phyloP scores from a whole-genome alignment of 2,329 filamentous ascomycete species.

The Myriosclerotinia scirpicola region DNA sequence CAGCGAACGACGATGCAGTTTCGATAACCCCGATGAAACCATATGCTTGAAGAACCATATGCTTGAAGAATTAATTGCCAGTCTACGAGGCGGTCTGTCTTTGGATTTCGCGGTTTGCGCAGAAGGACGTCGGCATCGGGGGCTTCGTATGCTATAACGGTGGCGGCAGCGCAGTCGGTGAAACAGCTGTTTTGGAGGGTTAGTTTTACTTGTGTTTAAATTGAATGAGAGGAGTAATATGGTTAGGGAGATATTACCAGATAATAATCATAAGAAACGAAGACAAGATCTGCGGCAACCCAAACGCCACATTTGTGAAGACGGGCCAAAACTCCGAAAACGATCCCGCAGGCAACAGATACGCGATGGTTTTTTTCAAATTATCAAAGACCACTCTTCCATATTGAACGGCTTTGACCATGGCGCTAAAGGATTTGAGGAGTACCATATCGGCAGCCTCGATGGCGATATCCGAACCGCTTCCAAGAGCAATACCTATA shows the following conservation, averaged over 20 bases:
- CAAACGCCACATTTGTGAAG: conserved; percentile 58
- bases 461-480: conserved; percentile 60
- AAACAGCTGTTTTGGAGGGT: conserved; percentile 51
- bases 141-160: conserved; percentile 71
- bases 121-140: conserved; percentile 72
- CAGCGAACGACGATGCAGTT: conserved; percentile 58
- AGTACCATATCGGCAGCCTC: conserved; percentile 63
- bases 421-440: conserved; percentile 67
- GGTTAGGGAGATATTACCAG: background rate
- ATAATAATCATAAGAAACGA: conserved; percentile 54
- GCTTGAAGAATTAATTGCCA: conserved; percentile 69
- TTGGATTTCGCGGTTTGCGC: conserved; percentile 64
- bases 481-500: conserved; percentile 61
- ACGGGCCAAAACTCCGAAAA: conserved; percentile 62
- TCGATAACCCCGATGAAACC: conserved; percentile 65
- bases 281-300: conserved; percentile 57
- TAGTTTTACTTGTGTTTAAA: background rate
- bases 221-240: background rate
- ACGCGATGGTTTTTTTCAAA: conserved; percentile 66
- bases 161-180: conserved; percentile 71
- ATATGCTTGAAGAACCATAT: conserved; percentile 73
- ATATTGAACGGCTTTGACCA: conserved; percentile 70
- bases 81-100: conserved; percentile 70
- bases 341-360: conserved; percentile 58
- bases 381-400: conserved; percentile 79